Conservation (phyloP, 768 basidiomycete genomes). For the Ramaria sp. region DNA sequence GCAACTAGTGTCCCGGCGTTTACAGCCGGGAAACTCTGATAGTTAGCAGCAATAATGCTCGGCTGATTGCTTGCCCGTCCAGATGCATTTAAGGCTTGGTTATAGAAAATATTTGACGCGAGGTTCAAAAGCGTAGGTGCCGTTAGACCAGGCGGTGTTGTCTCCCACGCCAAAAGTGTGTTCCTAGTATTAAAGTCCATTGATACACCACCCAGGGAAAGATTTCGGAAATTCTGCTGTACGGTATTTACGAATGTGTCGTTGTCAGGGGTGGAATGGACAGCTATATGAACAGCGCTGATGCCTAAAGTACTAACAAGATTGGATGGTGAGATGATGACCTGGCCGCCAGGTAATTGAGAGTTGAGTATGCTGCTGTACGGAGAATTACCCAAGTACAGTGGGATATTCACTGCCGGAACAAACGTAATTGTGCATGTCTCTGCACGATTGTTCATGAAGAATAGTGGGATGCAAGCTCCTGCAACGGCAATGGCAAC, state of each 20-base stretch:
- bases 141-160: conserved; percentile 42
- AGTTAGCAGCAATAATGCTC: conserved; percentile 47
- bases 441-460: conserved; percentile 39
- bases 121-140: conserved; percentile 58
- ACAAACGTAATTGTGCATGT: conserved; percentile 36
- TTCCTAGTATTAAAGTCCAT: conserved; percentile 38
- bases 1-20: conserved; percentile 45
- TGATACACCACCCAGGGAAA: conserved; percentile 62
- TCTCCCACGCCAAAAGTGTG: conserved; percentile 64
- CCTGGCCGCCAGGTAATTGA: conserved; percentile 21
- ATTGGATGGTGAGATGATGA: conserved; percentile 45
- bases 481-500: conserved; percentile 47
- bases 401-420: conserved; percentile 27
- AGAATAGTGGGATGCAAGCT: conserved; percentile 56
- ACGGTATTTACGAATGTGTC: conserved; percentile 47
- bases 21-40: conserved; percentile 46
- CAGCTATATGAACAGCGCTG: conserved; percentile 24
- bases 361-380: conserved; percentile 12
- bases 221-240: conserved; percentile 36
- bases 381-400: conserved; percentile 46
- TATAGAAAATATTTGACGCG: conserved; percentile 55
- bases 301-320: conserved; percentile 36
- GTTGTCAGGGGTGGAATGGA: conserved; percentile 40
- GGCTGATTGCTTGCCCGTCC: conserved; percentile 27
- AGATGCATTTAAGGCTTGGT: conserved; percentile 44